These are phyloP conservation scores for Globisporangium iwayamae DNA, from an alignment of 352 stramenopile genomes.

Conservation along the genomic window DNA sequence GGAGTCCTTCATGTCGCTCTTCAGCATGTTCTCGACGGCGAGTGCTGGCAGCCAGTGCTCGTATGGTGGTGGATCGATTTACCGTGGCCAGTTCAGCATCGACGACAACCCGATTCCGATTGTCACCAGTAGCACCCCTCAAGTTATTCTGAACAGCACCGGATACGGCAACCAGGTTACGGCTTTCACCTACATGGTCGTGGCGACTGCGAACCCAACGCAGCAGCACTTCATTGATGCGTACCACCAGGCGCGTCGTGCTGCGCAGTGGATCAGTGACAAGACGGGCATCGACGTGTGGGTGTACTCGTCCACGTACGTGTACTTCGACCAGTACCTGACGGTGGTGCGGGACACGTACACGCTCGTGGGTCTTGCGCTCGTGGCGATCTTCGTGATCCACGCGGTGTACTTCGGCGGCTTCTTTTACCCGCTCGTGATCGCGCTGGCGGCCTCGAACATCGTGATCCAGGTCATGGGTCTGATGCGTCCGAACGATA, in stretches of 20 bases:
- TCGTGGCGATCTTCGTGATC: slow-evolving; percentile 51
- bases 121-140: slow-evolving; percentile 12
- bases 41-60: slow-evolving; percentile 29
- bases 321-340: slow-evolving; percentile 69
- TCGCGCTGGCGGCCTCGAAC: slow-evolving; percentile 45
- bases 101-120: slow-evolving; percentile 31
- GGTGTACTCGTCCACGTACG: slow-evolving; percentile 55
- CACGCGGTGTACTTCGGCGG: slow-evolving; percentile 46
- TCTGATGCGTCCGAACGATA: slow-evolving; percentile 56
- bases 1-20: slow-evolving; percentile 30
- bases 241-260: slow-evolving; percentile 53
- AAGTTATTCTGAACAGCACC: slow-evolving; percentile 18
- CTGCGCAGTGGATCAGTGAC: slow-evolving; percentile 50
- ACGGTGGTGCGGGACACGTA: slow-evolving; percentile 52
- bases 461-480: slow-evolving; percentile 51
- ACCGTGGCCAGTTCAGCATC: slow-evolving; percentile 32
- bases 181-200: slow-evolving; percentile 31
- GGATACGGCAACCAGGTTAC: slow-evolving; percentile 23
- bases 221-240: slow-evolving; percentile 55
- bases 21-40: slow-evolving; percentile 30
- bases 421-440: slow-evolving; percentile 38
- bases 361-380: slow-evolving; percentile 41
- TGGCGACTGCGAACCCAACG: slow-evolving; percentile 48
- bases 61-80: slow-evolving; percentile 47
- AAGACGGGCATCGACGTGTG: slow-evolving; percentile 58